Base-by-base conservation (phyloP, 2,329 filamentous ascomycete species). In the Tolypocladium nubicola region DNA sequence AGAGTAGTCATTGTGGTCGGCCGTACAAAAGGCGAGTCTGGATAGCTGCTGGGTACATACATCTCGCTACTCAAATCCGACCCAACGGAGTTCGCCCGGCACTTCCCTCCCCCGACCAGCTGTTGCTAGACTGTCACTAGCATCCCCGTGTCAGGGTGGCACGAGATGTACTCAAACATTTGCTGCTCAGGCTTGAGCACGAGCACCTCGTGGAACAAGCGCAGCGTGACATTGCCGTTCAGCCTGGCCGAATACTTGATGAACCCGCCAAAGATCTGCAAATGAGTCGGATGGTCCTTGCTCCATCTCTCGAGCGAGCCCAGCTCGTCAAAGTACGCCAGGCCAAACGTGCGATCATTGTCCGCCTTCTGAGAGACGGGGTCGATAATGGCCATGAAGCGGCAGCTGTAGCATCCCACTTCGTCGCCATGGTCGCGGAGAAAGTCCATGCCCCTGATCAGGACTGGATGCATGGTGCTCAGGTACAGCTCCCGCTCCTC, bases 361-460 rank as follows among this genome's bases (percentile, higher is more conserved):
- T 66, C 64, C 1, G 53, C 58, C 38, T n/a, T 52, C 37, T 30
- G 23, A 21, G 61, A 64, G 4, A 21, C 41, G 1, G 62, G 61
- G 21, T 74, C 68, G 30, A 75, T 58, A 14, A 77, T 66, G 5
- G 74, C 69, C 75, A 75, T 76, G 49, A 77, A 72, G 4, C 74
- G 71, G 53, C 71, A 75, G 58, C 67, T 71, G 53, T 73, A 72
- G 58, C 75, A 78, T 0, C 75, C 75, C 14, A 77, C 68, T n/a
- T 72, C 68, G 3, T 64, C 61, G 2, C 75, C 76, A 35, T 73
- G 59, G 55, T 77, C 73, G 0, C 74, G 70, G 1, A 77, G 65
- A 57, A 75, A 78, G 21, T 71, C 63, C 75, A 78, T 77, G 0
- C 75, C 76, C 45, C 66, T 66, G 21, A 66, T 64, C 7, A 78